Evolutionary conservation across 495 filamentous ascomycete species (phyloP), one percentile per base, ranked within the genome.

Genomic region (Hypoxylon subgilvum): DNA sequence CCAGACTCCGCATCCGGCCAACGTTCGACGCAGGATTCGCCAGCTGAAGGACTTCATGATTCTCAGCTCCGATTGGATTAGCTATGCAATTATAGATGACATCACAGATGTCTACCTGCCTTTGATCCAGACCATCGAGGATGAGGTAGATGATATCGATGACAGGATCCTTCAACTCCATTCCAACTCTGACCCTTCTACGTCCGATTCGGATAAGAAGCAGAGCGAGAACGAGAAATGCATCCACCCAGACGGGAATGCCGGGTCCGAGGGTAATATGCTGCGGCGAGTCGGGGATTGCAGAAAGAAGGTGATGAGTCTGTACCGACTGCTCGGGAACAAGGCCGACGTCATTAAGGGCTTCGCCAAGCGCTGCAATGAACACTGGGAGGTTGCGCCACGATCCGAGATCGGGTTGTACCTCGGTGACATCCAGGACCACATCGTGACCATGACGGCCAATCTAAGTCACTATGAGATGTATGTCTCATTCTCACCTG

Each of bases 261-360:
- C 70, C 22, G 83, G 88, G 30, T 76, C 78, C 12, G 86, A 86
- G 0, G 83, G 87, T 12, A 87, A 96, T 68, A 95, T 96, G 90
- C 82, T 96, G 30, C 84, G 89, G 14, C 86, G 89, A 2, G 89
- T 96, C 3, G 94, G 94, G 27, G 91, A 96, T 68, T 96, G 91
- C 69, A 83, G 94, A 41, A 97, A 97, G 80, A 96, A 90, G 70
- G 94, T 96, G 59, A 97, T 97, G 94, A 85, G 85, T 41, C 76
- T 97, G 53, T 97, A 96, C 70, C 82, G 94, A 25, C 79, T 98
- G 36, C 79, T 98, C 16, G 94, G 94, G 61, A 96, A 94, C 73
- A 98, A 98, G 76, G 94, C 93, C 7, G 94, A 98, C 64, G 94
- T 98, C 19, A 97, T 98, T 75, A 97, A 97, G 76, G 92, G 94